Percentiles rank a stretch among this genome's conserved stretches.
Conservation (phyloP, 2,329 filamentous ascomycete species). For the Phialophora tarda region DNA sequence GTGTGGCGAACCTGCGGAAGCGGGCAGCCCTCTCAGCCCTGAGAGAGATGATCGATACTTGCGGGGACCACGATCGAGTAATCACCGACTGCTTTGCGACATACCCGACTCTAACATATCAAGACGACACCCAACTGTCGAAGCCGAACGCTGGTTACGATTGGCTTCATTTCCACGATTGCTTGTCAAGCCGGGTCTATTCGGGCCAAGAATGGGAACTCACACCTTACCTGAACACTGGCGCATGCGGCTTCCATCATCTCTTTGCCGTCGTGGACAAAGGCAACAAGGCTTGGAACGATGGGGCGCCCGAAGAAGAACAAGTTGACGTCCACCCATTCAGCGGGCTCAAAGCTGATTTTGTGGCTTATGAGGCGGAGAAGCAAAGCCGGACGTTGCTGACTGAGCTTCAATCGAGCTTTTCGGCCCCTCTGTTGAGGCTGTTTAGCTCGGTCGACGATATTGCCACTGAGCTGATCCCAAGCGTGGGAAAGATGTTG, state of each 20-base stretch:
- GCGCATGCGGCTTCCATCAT: conserved; percentile 86
- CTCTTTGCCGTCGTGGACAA: conserved; percentile 77
- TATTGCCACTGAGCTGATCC: conserved; percentile 80
- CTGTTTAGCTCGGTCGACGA: conserved; percentile 79
- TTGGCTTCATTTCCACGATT: conserved; percentile 94
- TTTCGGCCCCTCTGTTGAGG: conserved; percentile 73
- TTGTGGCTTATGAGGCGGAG: conserved; percentile 76
- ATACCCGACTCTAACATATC: conserved; percentile 86
- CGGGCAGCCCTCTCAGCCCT: conserved; percentile 64
- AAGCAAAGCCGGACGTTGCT: conserved; percentile 79
- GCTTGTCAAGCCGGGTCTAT: conserved; percentile 77
- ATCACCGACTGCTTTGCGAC: conserved; percentile 77
- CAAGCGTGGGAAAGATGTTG: conserved; percentile 77
- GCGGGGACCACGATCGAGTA: conserved; percentile 67
- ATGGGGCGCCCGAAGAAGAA: conserved; percentile 51
- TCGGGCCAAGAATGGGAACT: conserved; percentile 93
- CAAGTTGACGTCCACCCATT: conserved; percentile 70
- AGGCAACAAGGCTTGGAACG: conserved; percentile 52
- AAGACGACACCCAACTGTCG: conserved; percentile 87
- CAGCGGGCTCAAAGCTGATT: conserved; percentile 80
- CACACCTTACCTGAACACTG: conserved; percentile 81
- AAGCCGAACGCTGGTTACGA: conserved; percentile 89
- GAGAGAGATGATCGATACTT: conserved; percentile 66
- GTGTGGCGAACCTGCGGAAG: conserved; percentile 65
- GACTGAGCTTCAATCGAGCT: conserved; percentile 71